A percentile compares a stretch with the other conserved stretches of the same genome.
These are phyloP conservation scores for Carex myosuroides DNA, from an alignment of 176 grass and related monocot species.

Conservation along the genomic window DNA sequence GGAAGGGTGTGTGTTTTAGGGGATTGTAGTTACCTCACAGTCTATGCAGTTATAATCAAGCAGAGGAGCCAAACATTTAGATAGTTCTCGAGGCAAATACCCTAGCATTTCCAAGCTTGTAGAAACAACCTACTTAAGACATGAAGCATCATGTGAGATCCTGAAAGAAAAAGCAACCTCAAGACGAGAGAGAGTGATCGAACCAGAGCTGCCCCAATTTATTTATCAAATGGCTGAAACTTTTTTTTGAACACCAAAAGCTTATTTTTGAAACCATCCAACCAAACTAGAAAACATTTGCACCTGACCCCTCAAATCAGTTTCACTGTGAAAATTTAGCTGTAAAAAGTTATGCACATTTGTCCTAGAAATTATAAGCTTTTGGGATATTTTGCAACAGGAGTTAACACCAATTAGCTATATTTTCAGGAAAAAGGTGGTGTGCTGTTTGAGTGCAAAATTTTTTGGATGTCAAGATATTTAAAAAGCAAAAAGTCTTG, in stretches of 20 bases:
- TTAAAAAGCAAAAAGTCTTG: background rate
- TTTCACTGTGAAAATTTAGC: background rate
- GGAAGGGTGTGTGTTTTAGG: background rate
- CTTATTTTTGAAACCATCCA: background rate
- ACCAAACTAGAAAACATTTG: background rate
- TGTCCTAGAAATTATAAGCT: background rate
- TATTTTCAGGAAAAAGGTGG: background rate
- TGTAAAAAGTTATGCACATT: background rate
- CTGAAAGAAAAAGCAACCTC: background rate
- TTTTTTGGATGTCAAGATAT: background rate
- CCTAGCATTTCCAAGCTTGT: slow-evolving; percentile 59
- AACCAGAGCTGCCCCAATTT: background rate
- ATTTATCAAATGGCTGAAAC: background rate
- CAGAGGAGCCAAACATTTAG: slow-evolving; percentile 74
- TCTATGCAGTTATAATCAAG: slow-evolving; percentile 50
- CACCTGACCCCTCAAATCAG: background rate
- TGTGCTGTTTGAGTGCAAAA: background rate
- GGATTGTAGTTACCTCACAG: slow-evolving; percentile 46
- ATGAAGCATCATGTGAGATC: background rate
- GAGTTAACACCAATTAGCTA: background rate
- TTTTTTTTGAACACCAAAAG: background rate
- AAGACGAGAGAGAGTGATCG: background rate
- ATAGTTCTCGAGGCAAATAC: slow-evolving; percentile 74
- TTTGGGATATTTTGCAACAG: background rate
- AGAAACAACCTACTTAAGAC: slow-evolving; percentile 52